These are phyloP conservation scores for Diaporthe batatas DNA, from an alignment of 2,329 filamentous ascomycete genomes.

Conservation along the genomic window DNA sequence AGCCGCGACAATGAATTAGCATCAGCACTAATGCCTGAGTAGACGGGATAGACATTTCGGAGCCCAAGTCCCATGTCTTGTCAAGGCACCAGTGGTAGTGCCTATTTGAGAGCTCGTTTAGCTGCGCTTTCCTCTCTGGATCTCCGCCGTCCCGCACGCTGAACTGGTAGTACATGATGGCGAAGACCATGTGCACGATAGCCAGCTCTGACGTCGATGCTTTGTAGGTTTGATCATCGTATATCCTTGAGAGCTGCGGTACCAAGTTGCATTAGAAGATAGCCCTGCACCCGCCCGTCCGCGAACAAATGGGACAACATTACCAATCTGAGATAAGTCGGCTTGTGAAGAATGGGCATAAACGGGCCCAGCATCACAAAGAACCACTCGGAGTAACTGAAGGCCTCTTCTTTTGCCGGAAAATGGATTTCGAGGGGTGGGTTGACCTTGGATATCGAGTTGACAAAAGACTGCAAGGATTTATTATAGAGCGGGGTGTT, in stretches of 20 bases:
- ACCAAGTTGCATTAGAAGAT: constrained; percentile 42
- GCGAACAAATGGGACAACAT: constrained; percentile 47
- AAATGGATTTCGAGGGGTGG: constrained; percentile 69
- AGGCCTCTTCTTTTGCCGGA: constrained; percentile 73
- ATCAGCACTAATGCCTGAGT: constrained; percentile 82
- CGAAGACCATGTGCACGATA: constrained; percentile 83
- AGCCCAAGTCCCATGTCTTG: constrained; percentile 75
- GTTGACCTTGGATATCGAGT: constrained; percentile 73
- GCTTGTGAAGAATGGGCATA: constrained; percentile 82
- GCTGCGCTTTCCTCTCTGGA: constrained; percentile 63
- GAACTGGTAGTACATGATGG: constrained; percentile 82
- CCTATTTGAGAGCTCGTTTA: constrained; percentile 77
- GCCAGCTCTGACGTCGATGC: constrained; percentile 75
- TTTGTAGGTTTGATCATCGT: constrained; percentile 75
- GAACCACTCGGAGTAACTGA: constrained; percentile 81
- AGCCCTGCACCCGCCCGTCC: not conserved
- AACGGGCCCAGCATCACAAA: constrained; percentile 80
- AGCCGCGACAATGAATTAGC: constrained; percentile 78
- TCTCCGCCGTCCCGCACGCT: constrained; percentile 76
- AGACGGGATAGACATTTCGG: constrained; percentile 72
- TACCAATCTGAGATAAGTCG: constrained; percentile 78
- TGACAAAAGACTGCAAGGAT: constrained; percentile 78
- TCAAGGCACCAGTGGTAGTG: constrained; percentile 84
- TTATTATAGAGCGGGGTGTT: constrained; percentile 73
- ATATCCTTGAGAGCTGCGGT: constrained; percentile 71